Evolutionary conservation across 768 basidiomycete genomes (phyloP), one percentile per base, ranked within the genome.

Genomic region (Sarcomyxa edulis): DNA sequence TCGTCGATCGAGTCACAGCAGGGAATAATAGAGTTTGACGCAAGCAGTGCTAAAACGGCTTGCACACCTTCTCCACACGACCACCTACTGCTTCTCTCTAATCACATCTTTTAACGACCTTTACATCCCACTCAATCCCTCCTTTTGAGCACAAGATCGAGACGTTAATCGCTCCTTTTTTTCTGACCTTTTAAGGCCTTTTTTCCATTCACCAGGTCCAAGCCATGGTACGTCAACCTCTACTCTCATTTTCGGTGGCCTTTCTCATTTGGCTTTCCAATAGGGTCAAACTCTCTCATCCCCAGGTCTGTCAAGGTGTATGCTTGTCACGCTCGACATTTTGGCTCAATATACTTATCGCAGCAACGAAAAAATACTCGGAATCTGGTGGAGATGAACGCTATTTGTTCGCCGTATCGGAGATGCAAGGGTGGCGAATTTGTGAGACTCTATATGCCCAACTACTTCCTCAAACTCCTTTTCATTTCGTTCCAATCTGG

Each of bases 351-450:
- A 14, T 40, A 20, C 6, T 45, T 48, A 25, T 41, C 43, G 25
- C 51, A 93, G 91, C 80, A 15, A 92, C 85, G 37, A 75, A 77
- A 48, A 99, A 97, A 72, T 75, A 72, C 55, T 82, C 89, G 4
- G 74, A 81, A 49, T 60, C 70, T 15, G 92, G 88, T 29, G 70
- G 67, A 46, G 81, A 90, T 76, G 71, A 68, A 44, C 75, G 76
- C 41, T 81, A 76, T 60, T 52, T 71, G 32, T 97, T 81, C 61
- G 84, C 76, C 6, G 74, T 96, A 29, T 83, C 87, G 32, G 94
- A 97, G 65, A 98, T 98, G 95, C 96, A 99, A 62, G 96, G 96
- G 52, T 99, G 96, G 96, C 74, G 96, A 62, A 84, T 98, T 64
- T 80, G 95, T 99, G 54, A 65, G 95, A 84, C 32, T 21, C 44